Evolutionary conservation across 164 flowering plant genomes (phyloP), one percentile per base, ranked within the genome.

Genomic region (Annona cherimola): DNA sequence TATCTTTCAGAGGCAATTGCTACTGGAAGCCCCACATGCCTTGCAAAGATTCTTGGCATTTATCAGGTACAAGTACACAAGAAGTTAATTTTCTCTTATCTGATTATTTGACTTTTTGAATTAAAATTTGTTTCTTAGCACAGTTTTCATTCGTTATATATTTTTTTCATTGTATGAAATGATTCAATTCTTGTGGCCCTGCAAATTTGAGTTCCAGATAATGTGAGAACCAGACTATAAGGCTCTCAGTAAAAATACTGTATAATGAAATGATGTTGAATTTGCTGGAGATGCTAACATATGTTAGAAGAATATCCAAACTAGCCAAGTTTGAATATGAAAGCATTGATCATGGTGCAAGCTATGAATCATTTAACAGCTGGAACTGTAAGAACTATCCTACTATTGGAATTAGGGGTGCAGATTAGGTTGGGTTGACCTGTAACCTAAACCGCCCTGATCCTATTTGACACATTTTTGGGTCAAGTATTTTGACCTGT

Each of bases 31-130:
- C 98, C 98, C 16, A 95, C 99, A 9, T 93, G 97, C 82, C 86
- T 95, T 64, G 99, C 99, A 72, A 95, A 93, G 81, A 85, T 93
- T 70, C 80, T 93, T 46, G 99, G 99, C 39, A 95, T 95, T 39
- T 93, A 93, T 84, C 99, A 95, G 98, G 99, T 94, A 83, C 3
- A 3, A 63, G 63, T 63, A 8, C 43, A 35, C 42, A 61, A n/a
- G n/a, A n/a, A n/a, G n/a, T n/a, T n/a, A n/a, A n/a, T n/a, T 50
- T 12, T 50, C 39, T 6, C 18, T 14, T 14, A n/a, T 61, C 20
- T 61, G 64, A 19, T n/a, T 61, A 8, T 16, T 5, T 61, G 20
- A 18, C 6, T 61, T 16, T 16, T n/a, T 41, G 18, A 64, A 12
- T 42, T 4, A 8, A 64, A 9, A 12, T n/a, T 35, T 66, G 69